Evolutionary conservation across 768 basidiomycete species (phyloP), one percentile per base, ranked within the genome.

Genomic region (Kwoniella shandongensis): DNA sequence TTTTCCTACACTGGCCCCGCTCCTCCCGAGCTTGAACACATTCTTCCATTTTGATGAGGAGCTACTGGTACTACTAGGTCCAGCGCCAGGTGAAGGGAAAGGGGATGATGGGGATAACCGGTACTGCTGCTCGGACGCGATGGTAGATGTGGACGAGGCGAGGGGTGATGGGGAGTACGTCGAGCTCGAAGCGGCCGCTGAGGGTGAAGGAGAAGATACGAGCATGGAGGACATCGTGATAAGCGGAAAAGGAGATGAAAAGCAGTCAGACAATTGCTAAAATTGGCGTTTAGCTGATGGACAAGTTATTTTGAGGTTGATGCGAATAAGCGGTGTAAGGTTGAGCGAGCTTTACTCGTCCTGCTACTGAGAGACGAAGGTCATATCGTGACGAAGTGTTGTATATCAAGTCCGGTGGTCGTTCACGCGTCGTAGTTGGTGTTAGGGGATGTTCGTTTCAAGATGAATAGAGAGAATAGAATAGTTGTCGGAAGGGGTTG

Each of bases 21-120:
- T 56, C 39, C 51, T 54, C 7, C 66, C 66, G 5, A 65, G 41
- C 35, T 65, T 67, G 62, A 67, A 67, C 17, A 67, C 57, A 23
- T 26, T 58, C 39, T 58, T 63, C 65, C 65, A 66, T 35, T 61
- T 57, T 13, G 63, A 61, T 12, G 46, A 47, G 17, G 22, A 25
- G 12, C 57, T 42, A 25, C 53, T 47, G 15, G 55, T 44, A 44
- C 54, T 51, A 6, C 41, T 54, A 12, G 53, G 49, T n/a, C 45
- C 44, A n/a, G 54, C 30, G 26, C 15, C 53, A 6, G 66, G 62
- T 10, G 66, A 63, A 2, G 66, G 47, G 18, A 62, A 47, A 10
- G 61, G 51, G 10, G 62, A 56, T 2, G 53, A 12, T 2, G 59
- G 48, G 7, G 66, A 56, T 12, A 32, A 18, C 17, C 49, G 22